Conservation (phyloP, 2,329 filamentous ascomycete genomes). For the Trichoderma sp. region DNA sequence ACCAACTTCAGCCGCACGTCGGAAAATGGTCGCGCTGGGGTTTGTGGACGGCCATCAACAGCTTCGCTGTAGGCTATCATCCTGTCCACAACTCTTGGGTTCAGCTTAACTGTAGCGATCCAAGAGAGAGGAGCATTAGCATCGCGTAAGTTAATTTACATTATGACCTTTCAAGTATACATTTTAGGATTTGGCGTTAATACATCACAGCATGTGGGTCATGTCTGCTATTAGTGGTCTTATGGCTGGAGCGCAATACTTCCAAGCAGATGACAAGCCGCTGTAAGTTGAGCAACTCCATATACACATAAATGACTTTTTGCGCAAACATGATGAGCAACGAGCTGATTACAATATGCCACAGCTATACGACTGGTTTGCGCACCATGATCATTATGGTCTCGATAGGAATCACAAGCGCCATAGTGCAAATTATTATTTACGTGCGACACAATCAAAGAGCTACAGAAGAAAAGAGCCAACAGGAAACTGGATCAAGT, state of each 20-base stretch:
- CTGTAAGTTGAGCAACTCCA: constrained; percentile 30
- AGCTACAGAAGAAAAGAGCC: constrained; percentile 24
- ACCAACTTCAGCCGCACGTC: constrained; percentile 40
- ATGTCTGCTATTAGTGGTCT: constrained; percentile 50
- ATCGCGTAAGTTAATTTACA: constrained; percentile 40
- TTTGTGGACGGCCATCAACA: constrained; percentile 51
- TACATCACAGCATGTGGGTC: constrained; percentile 38
- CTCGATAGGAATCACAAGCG: constrained; percentile 38
- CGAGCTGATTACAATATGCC: not conserved
- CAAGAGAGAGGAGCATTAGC: constrained; percentile 46
- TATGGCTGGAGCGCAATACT: constrained; percentile 52
- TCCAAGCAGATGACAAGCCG: constrained; percentile 40
- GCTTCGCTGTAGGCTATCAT: constrained; percentile 51
- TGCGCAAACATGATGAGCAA: not conserved
- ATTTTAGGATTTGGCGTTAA: not conserved
- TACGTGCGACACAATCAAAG: constrained; percentile 39
- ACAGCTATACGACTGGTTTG: constrained; percentile 43
- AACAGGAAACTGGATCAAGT: not conserved
- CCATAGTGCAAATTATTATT: constrained; percentile 38
- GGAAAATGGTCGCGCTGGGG: constrained; percentile 48
- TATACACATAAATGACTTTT: not conserved
- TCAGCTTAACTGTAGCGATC: constrained; percentile 48
- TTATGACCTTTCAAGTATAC: not conserved
- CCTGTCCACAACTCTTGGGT: constrained; percentile 53
- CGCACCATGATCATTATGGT: constrained; percentile 46